Base-by-base conservation (phyloP, 441 rosid species). In the Flueggea neowawraea region DNA sequence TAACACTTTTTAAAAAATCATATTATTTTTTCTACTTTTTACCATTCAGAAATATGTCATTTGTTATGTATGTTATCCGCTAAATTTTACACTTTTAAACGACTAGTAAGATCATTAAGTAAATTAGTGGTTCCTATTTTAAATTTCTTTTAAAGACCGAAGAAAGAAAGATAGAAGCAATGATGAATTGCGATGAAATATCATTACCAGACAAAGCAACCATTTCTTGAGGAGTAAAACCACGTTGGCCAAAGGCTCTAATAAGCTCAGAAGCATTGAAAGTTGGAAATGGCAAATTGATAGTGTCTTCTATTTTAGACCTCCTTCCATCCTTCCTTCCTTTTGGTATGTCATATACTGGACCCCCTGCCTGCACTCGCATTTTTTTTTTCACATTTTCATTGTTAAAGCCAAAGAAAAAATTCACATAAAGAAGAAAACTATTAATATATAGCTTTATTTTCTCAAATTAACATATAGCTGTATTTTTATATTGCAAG, bases 301-400 rank as follows among this genome's bases (percentile, higher is more conserved):
- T 84, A 15, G 97, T 94, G 61, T 94, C 99, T 77, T 83, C 78
- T 44, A 94, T 94, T 71, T 77, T 90, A 0, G 97, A 91, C 66
- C 93, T 87, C 52, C 77, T 81, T 52, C 99, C 99, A 73, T 94
- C 99, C 65, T 85, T 87, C 80, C 99, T 86, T 64, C 99, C 97
- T 67, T 82, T 87, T 10, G 96, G 90, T 69, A 91, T 87, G 45
- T 87, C 94, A 66, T 87, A 94, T 16, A 78, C 55, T 22, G 99
- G 96, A 47, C 99, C 99, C 16, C 90, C 95, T 9, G 90, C 57
- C 98, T 93, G 81, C 16, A 3, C 5, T 6, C 51, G 49, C 41
- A 57, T n/a, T n/a, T n/a, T 36, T 36, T 36, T 36, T 22, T 36
- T 8, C 0, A 5, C 41, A 36, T 36, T 8, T 36, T 36, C 6